Evolutionary conservation across 1,139 yeast genomes (phyloP), one percentile per base, ranked within the genome.

Genomic region (Protomyces macrosporus): DNA sequence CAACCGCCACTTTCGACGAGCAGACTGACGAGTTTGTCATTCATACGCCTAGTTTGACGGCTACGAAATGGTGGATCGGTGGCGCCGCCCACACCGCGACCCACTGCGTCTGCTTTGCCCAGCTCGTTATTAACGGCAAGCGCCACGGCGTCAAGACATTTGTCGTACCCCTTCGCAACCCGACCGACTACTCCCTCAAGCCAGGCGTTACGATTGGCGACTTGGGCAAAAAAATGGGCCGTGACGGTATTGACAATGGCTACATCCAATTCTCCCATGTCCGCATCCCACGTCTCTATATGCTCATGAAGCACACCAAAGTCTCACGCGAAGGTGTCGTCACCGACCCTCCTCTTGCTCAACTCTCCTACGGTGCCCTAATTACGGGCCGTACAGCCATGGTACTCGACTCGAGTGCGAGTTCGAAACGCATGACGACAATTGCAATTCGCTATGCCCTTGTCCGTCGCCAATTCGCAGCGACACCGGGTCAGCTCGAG

Each of bases 61-160:
- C 97, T 48, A 89, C 97, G 66, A 90, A 90, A 76, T 90, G 97
- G 97, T 90, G 97, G 97, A 90, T 90, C 72, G 97, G 97, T 63
- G 97, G 97, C 72, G 97, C 97, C 62, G 97, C 97, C 5, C 96
- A 89, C 74, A 86, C 96, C 34, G 87, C 97, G 7, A 88, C 93
- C 56, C 97, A 90, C 76, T 79, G 90, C 34, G 83, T 87, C 45
- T 86, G 83, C 58, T 90, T 85, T 72, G 97, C 97, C 39, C 82
- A 97, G 71, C 81, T 90, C 70, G 82, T 87, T 67, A 91, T 89
- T 48, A 97, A 97, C 14, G 90, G 97, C 77, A 82, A 87, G 75
- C 97, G 90, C 75, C 86, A 88, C 73, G 97, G 97, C 63, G 96
- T 90, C 69, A 89, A 89, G 78, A 90, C 90, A 75, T 90, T 90